These are phyloP conservation scores for Thraustochytrium striatum DNA, from an alignment of 352 stramenopile genomes.

Conservation along the genomic window DNA sequence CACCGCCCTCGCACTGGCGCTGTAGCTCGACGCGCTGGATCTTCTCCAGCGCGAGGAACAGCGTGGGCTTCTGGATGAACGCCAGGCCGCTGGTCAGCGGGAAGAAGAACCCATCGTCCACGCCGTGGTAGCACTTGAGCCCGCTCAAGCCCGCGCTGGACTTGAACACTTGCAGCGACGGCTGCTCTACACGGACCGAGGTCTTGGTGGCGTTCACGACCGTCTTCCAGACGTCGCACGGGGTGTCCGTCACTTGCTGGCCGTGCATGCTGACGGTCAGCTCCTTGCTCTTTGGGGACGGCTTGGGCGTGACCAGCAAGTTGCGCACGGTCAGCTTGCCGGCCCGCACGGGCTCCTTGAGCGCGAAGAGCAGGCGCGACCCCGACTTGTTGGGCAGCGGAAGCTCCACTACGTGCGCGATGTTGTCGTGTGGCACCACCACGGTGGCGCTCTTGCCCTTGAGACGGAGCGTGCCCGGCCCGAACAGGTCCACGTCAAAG, in stretches of 20 bases:
- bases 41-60: slow-evolving; percentile 2
- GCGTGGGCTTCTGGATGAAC: slow-evolving; percentile 3
- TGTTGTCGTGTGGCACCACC: neutral
- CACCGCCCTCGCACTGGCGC: neutral
- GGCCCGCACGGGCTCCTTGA: neutral
- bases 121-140: slow-evolving; percentile 43
- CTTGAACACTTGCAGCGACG: neutral
- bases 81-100: slow-evolving; percentile 7
- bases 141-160: neutral
- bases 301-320: slow-evolving; percentile 18
- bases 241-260: slow-evolving; percentile 1
- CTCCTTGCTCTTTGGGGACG: slow-evolving; percentile 34
- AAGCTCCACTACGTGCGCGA: neutral
- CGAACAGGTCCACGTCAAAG: slow-evolving; percentile 17
- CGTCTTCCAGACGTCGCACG: neutral
- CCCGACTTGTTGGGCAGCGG: neutral
- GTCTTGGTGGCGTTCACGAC: neutral
- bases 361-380: neutral
- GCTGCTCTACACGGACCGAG: neutral
- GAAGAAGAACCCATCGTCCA: slow-evolving; percentile 32
- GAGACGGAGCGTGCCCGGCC: neutral
- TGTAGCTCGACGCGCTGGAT: slow-evolving; percentile 15
- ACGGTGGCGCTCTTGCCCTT: slow-evolving; percentile 16
- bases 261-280: neutral
- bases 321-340: neutral